Percentiles rank a stretch among this genome's conserved stretches.
phyloP scores from a whole-genome alignment of 2,329 filamentous ascomycete genomes.

The Beauveria sp. region DNA sequence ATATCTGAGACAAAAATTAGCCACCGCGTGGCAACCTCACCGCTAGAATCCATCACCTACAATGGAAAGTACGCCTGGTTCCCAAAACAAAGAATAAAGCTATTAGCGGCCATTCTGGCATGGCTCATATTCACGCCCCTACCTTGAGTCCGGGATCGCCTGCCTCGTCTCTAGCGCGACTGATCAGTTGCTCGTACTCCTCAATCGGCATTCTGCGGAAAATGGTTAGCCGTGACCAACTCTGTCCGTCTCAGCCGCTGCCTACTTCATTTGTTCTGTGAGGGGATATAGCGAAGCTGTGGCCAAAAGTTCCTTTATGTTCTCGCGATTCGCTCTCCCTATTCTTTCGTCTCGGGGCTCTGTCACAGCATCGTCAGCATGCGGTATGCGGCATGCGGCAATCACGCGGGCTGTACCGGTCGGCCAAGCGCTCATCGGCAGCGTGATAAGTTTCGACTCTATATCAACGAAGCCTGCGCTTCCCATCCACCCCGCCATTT shows the following conservation, averaged over 20 bases:
- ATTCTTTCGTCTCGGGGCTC: slow-evolving; percentile 45
- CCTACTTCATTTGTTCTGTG: slow-evolving; percentile 41
- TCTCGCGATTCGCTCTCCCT: slow-evolving; percentile 45
- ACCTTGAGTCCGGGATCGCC: slow-evolving; percentile 50
- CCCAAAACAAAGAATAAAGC: neutral
- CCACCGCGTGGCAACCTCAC: neutral
- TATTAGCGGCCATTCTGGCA: neutral
- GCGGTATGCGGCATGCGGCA: neutral
- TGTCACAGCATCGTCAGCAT: slow-evolving; percentile 19
- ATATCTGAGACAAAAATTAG: slow-evolving; percentile 34
- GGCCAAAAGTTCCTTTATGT: slow-evolving; percentile 45
- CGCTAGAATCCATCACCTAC: slow-evolving; percentile 31
- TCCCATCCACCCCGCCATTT: slow-evolving; percentile 50
- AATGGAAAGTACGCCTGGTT: slow-evolving; percentile 53
- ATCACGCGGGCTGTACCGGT: slow-evolving; percentile 39
- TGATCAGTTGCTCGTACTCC: slow-evolving; percentile 50
- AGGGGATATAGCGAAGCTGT: slow-evolving; percentile 52
- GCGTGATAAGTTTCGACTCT: slow-evolving; percentile 54
- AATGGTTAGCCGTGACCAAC: slow-evolving; percentile 10
- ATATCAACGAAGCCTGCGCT: slow-evolving; percentile 61
- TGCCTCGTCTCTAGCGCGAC: slow-evolving; percentile 47
- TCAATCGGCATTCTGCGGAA: slow-evolving; percentile 44
- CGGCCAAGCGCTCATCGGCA: slow-evolving; percentile 65
- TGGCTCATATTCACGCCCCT: neutral
- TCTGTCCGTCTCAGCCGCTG: neutral